Evolutionary conservation across 2,329 filamentous ascomycete species (phyloP), one percentile per base, ranked within the genome.

Genomic region (Paecilomyces sp.): DNA sequence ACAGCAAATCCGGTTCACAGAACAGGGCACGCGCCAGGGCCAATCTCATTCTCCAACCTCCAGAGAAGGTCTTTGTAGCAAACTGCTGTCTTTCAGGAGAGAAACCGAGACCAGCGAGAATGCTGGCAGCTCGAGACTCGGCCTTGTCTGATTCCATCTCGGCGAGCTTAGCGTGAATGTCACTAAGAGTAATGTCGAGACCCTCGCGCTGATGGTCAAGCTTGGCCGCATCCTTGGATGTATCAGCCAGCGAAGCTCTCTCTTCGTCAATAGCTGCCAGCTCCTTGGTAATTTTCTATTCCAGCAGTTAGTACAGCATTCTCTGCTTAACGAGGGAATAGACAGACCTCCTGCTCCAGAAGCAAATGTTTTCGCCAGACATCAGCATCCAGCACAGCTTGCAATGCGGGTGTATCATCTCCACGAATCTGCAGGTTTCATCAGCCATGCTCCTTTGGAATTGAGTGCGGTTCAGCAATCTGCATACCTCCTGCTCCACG

Each of bases 131-230:
- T 72, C 94, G 85, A 64, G 94, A 90, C 72, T 99, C 94, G 60
- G 94, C 94, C 79, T 97, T 97, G 80, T 99, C 94, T 0, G 94
- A 97, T 72, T 99, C 94, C 94, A 99, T 99, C 77, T 99, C 94
- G 22, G 92, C 86, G 61, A 99, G 83, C 76, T 99, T 99, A 61
- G 83, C 76, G 72, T 99, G 92, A 56, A 99, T 87, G 71, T 99
- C 94, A 66, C 89, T 91, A 54, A 99, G 83, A 47, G 94, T 96
- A 63, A 87, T 88, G 72, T 99, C 94, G 57, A 96, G 85, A 51
- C 90, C 90, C 75, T 97, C 94, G 63, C 92, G 88, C 68, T 97
- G 91, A 60, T 85, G 84, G 73, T 97, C 93, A 28, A 97, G 81
- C 70, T 84, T 89, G 50, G 86, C 88, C 13, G 93, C 93, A 78